Percentiles rank a stretch among this genome's conserved stretches.
phyloP scores from a whole-genome alignment of 352 stramenopile species.

The Phytopythium vexans region DNA sequence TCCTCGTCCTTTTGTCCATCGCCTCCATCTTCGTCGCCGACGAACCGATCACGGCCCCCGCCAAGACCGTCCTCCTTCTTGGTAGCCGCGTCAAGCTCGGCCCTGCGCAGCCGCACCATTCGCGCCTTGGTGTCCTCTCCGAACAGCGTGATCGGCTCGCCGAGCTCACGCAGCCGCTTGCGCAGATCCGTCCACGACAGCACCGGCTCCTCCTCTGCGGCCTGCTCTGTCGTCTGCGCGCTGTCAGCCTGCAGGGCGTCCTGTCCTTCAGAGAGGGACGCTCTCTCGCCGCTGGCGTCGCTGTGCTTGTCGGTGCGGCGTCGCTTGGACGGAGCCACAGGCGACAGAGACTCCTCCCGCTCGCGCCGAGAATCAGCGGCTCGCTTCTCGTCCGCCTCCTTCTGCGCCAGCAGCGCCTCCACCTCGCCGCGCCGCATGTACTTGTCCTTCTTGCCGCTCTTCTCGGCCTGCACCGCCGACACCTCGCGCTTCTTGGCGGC shows the following conservation, averaged over 20 bases:
- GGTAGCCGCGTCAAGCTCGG: conserved; percentile 63
- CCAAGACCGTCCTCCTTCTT: conserved; percentile 70
- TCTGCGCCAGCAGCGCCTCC: conserved; percentile 50
- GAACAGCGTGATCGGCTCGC: conserved; percentile 87
- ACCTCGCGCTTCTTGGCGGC: conserved; percentile 80
- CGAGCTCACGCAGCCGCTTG: conserved; percentile 71
- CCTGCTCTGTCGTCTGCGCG: neutral
- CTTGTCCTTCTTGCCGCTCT: conserved; percentile 52
- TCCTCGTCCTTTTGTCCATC: conserved; percentile 20
- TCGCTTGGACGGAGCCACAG: conserved; percentile 1
- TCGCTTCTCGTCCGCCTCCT: conserved; percentile 39
- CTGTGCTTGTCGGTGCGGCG: conserved; percentile 3
- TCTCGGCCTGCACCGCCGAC: conserved; percentile 43
- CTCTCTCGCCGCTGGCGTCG: too few relatives aligned
- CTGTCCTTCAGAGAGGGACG: neutral
- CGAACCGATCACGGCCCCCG: conserved; percentile 74
- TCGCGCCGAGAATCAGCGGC: conserved; percentile 19
- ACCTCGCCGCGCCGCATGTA: conserved; percentile 77
- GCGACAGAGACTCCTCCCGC: neutral
- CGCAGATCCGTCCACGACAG: conserved; percentile 78
- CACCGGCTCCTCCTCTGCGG: conserved; percentile 21
- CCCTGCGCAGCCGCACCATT: conserved; percentile 56
- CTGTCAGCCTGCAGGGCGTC: neutral
- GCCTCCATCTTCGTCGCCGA: conserved; percentile 32
- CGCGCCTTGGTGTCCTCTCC: conserved; percentile 66